A percentile compares a stretch with the other conserved stretches of the same genome.
Conservation (phyloP, 208 protist genomes). For the Acanthamoeba culbertsoni region DNA sequence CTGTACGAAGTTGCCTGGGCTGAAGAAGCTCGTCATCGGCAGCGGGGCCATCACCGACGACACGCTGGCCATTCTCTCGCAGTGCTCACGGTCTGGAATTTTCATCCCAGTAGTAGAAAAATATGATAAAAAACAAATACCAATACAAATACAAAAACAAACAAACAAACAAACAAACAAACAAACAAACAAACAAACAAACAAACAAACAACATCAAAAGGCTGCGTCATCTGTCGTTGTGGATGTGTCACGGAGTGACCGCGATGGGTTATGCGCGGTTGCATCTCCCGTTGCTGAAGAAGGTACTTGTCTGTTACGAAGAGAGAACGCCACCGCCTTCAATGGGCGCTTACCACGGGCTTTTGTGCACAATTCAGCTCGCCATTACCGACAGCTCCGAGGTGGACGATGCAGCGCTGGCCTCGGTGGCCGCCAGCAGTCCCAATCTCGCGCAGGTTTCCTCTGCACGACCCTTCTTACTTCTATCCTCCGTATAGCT, state of each 20-base stretch:
- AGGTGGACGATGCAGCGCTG: background rate
- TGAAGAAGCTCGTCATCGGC: background rate
- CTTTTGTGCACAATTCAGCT: background rate
- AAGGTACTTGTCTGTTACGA: too few species aligned
- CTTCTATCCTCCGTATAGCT: too few species aligned
- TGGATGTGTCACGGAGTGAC: background rate
- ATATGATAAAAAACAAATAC: too few species aligned
- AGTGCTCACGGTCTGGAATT: background rate
- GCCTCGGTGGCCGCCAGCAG: background rate
- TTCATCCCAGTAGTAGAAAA: background rate
- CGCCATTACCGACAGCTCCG: background rate
- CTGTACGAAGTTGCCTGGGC: background rate
- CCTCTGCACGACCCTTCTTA: background rate
- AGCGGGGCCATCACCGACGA: background rate
- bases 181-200: too few species aligned
- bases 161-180: too few species aligned
- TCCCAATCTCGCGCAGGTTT: background rate
- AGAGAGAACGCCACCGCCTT: background rate
- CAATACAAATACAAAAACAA: too few species aligned
- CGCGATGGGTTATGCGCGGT: background rate
- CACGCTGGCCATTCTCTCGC: background rate
- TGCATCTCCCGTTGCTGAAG: background rate
- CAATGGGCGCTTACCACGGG: background rate
- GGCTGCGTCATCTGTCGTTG: background rate
- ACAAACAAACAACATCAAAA: too few species aligned